A percentile compares a stretch with the other conserved stretches of the same genome.
Conservation (phyloP, 179 eudicot genomes). For the Vitellaria paradoxa region DNA sequence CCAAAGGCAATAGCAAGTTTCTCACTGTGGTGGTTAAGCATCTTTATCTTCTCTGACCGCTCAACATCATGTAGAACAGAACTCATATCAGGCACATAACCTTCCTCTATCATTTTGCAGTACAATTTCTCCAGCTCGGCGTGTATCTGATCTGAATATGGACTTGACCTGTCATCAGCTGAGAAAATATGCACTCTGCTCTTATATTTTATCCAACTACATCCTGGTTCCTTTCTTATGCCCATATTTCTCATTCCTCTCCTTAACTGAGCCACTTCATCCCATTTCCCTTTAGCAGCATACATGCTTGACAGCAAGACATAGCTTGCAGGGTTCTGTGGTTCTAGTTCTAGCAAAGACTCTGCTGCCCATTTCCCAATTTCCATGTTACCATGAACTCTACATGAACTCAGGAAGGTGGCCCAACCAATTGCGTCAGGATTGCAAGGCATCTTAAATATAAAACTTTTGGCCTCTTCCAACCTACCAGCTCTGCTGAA, state of each 20-base stretch:
- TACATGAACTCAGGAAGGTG: conserved; percentile 87
- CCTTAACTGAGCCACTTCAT: conserved; percentile 66
- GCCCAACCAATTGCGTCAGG: conserved; percentile 94
- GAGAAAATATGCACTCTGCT: conserved; percentile 76
- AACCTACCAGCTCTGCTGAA: conserved; percentile 77
- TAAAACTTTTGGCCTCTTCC: conserved; percentile 74
- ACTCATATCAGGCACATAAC: conserved; percentile 72
- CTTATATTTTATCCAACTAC: conserved; percentile 85
- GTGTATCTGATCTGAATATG: conserved; percentile 61
- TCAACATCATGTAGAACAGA: conserved; percentile 80
- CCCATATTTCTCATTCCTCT: conserved; percentile 72
- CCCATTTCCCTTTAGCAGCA: conserved; percentile 79
- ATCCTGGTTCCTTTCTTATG: conserved; percentile 73
- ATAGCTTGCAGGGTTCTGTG: conserved; percentile 88
- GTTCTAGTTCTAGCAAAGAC: conserved; percentile 66
- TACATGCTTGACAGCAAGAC: conserved; percentile 82
- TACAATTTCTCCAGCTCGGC: conserved; percentile 54
- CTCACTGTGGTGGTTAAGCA: conserved; percentile 88
- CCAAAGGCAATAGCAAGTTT: conserved; percentile 96
- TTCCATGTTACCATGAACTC: conserved; percentile 61
- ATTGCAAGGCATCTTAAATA: conserved; percentile 62
- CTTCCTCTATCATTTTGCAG: conserved; percentile 62
- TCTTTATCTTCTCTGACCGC: conserved; percentile 67
- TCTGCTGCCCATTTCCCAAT: conserved; percentile 95
- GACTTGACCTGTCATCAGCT: conserved; percentile 86